These are phyloP conservation scores for Chlorella ohadii DNA, from an alignment of 139 green algal genomes.

Conservation along the genomic window DNA sequence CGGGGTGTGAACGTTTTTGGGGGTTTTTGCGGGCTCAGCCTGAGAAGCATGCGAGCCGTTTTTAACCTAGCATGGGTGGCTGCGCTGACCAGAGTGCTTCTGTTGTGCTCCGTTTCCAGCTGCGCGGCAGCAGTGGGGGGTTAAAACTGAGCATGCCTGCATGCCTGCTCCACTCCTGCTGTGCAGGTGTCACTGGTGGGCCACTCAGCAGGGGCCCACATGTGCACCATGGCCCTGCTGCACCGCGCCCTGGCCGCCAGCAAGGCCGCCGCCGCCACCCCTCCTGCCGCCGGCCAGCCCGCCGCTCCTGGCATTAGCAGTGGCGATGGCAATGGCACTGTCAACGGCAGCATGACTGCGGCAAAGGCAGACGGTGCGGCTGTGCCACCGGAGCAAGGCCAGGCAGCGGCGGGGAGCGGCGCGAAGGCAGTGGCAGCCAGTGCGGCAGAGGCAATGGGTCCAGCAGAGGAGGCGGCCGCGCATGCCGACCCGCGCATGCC, in stretches of 20 bases:
- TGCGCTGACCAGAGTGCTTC: too few relatives aligned
- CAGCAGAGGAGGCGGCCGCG: not conserved
- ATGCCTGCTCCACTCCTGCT: not conserved
- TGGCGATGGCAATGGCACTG: not conserved
- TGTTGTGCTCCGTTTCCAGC: too few relatives aligned
- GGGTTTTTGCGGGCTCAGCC: too few relatives aligned
- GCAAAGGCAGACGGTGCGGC: not conserved
- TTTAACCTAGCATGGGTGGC: too few relatives aligned
- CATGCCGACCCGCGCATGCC: constrained; percentile 55
- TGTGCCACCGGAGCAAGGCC: not conserved
- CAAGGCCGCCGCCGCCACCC: not conserved
- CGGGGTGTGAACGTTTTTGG: too few relatives aligned
- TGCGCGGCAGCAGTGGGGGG: too few relatives aligned
- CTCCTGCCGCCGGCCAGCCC: not conserved
- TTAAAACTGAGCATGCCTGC: too few relatives aligned
- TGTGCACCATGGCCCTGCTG: constrained; percentile 76
- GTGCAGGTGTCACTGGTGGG: constrained; percentile 65
- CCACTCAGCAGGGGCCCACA: constrained; percentile 81
- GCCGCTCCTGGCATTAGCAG: not conserved
- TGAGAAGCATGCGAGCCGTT: too few relatives aligned
- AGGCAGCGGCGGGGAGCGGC: too few relatives aligned
- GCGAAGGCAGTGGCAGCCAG: not conserved
- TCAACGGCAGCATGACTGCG: constrained; percentile 6
- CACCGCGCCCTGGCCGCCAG: constrained; percentile 48
- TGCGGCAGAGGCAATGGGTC: not conserved